Conservation (phyloP, 768 basidiomycete genomes). For the Pisolithus tinctorius region DNA sequence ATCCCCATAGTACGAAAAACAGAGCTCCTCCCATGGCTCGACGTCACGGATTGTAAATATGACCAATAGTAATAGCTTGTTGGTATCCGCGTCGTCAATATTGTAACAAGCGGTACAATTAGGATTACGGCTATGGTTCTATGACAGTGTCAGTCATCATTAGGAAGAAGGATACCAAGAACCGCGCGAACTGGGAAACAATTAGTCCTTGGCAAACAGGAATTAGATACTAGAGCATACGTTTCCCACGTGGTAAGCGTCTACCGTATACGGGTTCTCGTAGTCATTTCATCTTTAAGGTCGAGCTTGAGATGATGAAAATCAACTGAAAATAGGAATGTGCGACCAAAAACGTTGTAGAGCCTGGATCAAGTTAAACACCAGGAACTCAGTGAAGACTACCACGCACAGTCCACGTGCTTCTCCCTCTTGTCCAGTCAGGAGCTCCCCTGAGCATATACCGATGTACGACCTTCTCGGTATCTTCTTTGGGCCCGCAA, state of each 20-base stretch:
- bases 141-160: background rate
- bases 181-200: slow-evolving; percentile 73
- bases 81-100: slow-evolving; percentile 69
- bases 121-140: slow-evolving; percentile 93
- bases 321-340: slow-evolving; percentile 80
- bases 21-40: slow-evolving; percentile 60
- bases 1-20: slow-evolving; percentile 70
- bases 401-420: slow-evolving; percentile 56
- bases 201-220: slow-evolving; percentile 1
- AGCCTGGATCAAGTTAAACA: slow-evolving; percentile 34
- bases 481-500: slow-evolving; percentile 60
- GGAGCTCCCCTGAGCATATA: slow-evolving; percentile 77
- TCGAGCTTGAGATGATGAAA: slow-evolving; percentile 53
- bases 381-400: too few relatives aligned
- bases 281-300: slow-evolving; percentile 19
- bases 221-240: background rate
- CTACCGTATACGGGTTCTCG: slow-evolving; percentile 46
- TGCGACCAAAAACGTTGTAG: slow-evolving; percentile 70
- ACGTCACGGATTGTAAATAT: slow-evolving; percentile 66
- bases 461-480: slow-evolving; percentile 68
- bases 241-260: background rate
- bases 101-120: slow-evolving; percentile 76
- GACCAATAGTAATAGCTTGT: slow-evolving; percentile 61
- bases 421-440: slow-evolving; percentile 64
- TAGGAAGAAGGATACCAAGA: slow-evolving; percentile 43